A percentile compares a stretch with the other conserved stretches of the same genome.
phyloP scores from a whole-genome alignment of 1,284 basidiomycete genomes.

The Kwoniella shivajii region DNA sequence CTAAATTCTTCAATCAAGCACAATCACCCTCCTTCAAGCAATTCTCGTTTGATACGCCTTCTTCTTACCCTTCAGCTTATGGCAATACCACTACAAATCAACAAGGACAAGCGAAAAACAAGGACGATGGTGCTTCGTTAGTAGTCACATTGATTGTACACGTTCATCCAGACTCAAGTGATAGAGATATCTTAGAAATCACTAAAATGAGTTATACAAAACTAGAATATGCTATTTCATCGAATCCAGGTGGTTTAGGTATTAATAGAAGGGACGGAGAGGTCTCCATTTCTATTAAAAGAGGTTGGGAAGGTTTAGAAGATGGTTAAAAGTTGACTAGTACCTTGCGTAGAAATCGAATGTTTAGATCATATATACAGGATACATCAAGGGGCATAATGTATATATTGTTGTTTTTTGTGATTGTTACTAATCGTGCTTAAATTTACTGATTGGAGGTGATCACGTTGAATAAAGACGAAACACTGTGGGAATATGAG shows the following conservation, averaged over 20 bases:
- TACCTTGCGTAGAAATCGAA: not conserved
- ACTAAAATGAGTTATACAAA: conserved; percentile 46
- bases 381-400: too few relatives aligned
- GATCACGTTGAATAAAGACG: too few relatives aligned
- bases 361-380: not conserved
- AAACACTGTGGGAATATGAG: too few relatives aligned
- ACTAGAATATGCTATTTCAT: conserved; percentile 26
- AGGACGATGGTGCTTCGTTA: conserved; percentile 47
- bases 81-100: not conserved
- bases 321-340: conserved; percentile 6
- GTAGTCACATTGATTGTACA: conserved; percentile 82
- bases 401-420: too few relatives aligned
- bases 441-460: too few relatives aligned
- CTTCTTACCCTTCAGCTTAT: conserved; percentile 36
- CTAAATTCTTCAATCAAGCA: not conserved
- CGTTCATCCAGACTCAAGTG: conserved; percentile 67
- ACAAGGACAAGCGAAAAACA: not conserved
- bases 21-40: not conserved
- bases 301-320: conserved; percentile 42
- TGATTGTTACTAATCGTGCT: too few relatives aligned
- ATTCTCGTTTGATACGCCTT: not conserved
- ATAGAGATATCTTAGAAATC: conserved; percentile 68
- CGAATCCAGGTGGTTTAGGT: conserved; percentile 1
- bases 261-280: conserved; percentile 34
- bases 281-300: conserved; percentile 41